Percentiles rank a stretch among this genome's conserved stretches.
Evolutionary conservation across 179 eudicot species (phyloP).

Genomic region (Corrigiola litoralis): DNA sequence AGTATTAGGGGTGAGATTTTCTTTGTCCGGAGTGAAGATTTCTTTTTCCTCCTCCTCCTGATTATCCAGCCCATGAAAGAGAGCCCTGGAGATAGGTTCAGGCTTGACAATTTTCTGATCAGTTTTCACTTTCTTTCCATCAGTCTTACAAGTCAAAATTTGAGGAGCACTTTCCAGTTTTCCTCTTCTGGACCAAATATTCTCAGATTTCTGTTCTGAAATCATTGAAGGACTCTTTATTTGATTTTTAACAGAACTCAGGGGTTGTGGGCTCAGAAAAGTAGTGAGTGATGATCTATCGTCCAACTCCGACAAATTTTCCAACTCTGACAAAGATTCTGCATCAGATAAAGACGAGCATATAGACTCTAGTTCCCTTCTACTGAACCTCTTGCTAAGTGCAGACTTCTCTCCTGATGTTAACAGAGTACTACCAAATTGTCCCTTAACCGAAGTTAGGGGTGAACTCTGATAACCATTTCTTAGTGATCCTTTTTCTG

Average conservation of each 20-base stretch:
- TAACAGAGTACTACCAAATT: conserved; percentile 20
- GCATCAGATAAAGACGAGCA: not conserved
- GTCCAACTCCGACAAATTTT: not conserved
- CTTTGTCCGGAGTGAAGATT: conserved; percentile 65
- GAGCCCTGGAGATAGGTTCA: conserved; percentile 27
- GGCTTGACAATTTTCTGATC: conserved; percentile 21
- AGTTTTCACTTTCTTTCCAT: conserved; percentile 21
- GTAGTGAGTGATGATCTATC: too few species aligned
- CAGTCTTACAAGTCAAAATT: conserved; percentile 33
- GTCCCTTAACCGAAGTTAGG: conserved; percentile 22
- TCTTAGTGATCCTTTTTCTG: conserved; percentile 15
- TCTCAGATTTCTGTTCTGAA: conserved; percentile 29
- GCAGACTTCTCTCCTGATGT: conserved; percentile 28
- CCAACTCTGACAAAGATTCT: not conserved
- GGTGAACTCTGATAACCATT: conserved; percentile 23
- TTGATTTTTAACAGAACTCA: conserved; percentile 22
- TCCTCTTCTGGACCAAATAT: conserved; percentile 59
- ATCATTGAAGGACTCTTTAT: conserved; percentile 24
- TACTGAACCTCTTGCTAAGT: conserved; percentile 46
- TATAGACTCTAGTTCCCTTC: conserved; percentile 36
- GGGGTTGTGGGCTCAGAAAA: conserved; percentile 22
- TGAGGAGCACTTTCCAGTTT: conserved; percentile 41
- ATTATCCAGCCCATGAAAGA: conserved; percentile 28
- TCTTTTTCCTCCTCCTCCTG: conserved; percentile 46
- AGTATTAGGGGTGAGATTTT: conserved; percentile 53